A percentile compares a stretch with the other conserved stretches of the same genome.
These are phyloP conservation scores for Pachysandra terminalis DNA, from an alignment of 164 flowering plant genomes.

Conservation along the genomic window DNA sequence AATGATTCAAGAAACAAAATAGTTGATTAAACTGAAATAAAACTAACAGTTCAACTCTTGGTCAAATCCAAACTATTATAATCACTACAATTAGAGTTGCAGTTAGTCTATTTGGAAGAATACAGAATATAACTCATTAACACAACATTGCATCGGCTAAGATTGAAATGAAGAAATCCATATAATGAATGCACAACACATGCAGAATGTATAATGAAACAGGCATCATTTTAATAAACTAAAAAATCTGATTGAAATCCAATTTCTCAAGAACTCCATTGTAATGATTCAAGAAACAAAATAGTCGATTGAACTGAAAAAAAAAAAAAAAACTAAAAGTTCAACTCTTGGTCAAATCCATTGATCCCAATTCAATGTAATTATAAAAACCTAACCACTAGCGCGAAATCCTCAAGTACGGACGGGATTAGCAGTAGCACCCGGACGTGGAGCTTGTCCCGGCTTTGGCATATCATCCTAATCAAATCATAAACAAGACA, in stretches of 20 bases:
- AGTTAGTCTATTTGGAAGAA: too few species aligned
- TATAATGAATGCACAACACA: too few species aligned
- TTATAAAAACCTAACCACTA: not conserved
- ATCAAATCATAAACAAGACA: not conserved
- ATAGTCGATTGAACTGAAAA: not conserved
- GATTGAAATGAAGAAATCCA: not conserved
- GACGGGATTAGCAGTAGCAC: not conserved
- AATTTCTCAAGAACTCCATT: not conserved
- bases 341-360: not conserved
- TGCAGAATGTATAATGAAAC: too few species aligned
- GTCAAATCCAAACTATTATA: too few species aligned
- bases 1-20: not conserved
- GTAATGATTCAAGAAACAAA: not conserved
- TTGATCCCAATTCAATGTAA: not conserved
- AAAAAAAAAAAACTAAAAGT: too few species aligned
- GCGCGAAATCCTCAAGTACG: not conserved
- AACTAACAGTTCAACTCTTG: not conserved
- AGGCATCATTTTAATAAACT: too few species aligned
- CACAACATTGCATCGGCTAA: not conserved
- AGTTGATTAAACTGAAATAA: too few species aligned
- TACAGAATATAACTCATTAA: too few species aligned
- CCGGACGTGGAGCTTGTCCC: conserved; percentile 1
- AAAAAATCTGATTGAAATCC: too few species aligned
- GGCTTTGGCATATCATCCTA: conserved; percentile 2
- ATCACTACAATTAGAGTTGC: too few species aligned